These are phyloP conservation scores for Dorcoceras hygrometricum DNA, from an alignment of 257 asterid genomes.

Conservation along the genomic window DNA sequence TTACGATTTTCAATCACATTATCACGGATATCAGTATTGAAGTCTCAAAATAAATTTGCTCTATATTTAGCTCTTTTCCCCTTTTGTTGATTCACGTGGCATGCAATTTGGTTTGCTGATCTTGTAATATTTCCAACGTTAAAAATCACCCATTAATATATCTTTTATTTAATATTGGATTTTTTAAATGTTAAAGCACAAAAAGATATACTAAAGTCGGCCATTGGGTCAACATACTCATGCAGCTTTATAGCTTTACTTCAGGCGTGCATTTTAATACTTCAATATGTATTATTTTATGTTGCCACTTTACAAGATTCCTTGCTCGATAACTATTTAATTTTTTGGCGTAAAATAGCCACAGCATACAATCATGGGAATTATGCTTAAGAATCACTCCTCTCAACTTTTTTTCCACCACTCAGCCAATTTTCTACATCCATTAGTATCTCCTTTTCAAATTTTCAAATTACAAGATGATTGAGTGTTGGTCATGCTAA, in stretches of 20 bases:
- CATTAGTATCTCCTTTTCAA: neutral
- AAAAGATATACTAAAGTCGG: neutral
- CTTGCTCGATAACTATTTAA: neutral
- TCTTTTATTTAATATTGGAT: too few relatives aligned
- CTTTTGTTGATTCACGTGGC: too few relatives aligned
- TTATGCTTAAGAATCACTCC: neutral
- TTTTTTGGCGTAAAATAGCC: neutral
- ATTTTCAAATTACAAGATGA: neutral
- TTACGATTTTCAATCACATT: conserved; percentile 25
- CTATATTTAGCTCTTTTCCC: neutral
- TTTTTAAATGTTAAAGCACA: neutral
- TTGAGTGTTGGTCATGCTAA: neutral
- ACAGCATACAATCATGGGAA: neutral
- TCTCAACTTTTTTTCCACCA: neutral
- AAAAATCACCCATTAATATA: too few relatives aligned
- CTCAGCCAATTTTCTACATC: neutral
- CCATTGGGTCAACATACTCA: neutral
- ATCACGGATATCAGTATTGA: conserved; percentile 33
- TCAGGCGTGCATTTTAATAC: neutral
- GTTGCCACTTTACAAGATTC: neutral
- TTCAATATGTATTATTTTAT: neutral
- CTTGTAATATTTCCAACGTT: too few relatives aligned
- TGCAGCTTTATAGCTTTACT: neutral
- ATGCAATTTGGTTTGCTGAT: neutral
- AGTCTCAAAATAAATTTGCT: conserved; percentile 2